Percentiles rank a stretch among this genome's conserved stretches.
Conservation (phyloP, 192 early-diverging fungal genomes). For the Mortierella hygrophila region DNA sequence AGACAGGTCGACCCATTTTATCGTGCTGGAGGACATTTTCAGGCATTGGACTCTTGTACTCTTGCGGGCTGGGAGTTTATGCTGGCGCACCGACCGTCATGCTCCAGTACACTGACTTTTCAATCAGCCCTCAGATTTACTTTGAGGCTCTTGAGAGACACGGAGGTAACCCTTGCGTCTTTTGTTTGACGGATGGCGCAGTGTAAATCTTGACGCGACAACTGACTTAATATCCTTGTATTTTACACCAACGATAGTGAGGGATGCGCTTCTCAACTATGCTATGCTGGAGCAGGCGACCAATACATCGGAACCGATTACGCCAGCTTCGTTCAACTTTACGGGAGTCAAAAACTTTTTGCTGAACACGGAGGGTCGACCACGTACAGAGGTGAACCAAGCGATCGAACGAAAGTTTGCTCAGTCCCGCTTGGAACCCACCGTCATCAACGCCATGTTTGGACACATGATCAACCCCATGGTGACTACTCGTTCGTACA, state of each 20-base stretch:
- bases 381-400: slow-evolving; percentile 56
- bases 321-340: slow-evolving; percentile 37
- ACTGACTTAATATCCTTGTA: neutral
- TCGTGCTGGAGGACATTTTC: slow-evolving; percentile 54
- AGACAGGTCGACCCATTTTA: slow-evolving; percentile 58
- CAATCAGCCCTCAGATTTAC: slow-evolving; percentile 69
- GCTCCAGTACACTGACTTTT: slow-evolving; percentile 74
- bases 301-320: slow-evolving; percentile 23
- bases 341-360: slow-evolving; percentile 46
- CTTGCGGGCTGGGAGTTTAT: slow-evolving; percentile 55
- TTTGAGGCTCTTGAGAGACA: slow-evolving; percentile 82
- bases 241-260: neutral
- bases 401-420: slow-evolving; percentile 71
- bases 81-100: slow-evolving; percentile 69
- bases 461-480: slow-evolving; percentile 84
- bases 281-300: slow-evolving; percentile 52
- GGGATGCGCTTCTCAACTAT: slow-evolving; percentile 41
- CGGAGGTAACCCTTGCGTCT: slow-evolving; percentile 59
- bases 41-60: slow-evolving; percentile 59
- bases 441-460: slow-evolving; percentile 80
- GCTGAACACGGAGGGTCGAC: slow-evolving; percentile 45
- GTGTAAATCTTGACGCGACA: neutral
- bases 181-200: neutral
- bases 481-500: slow-evolving; percentile 85
- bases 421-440: slow-evolving; percentile 73